Base-by-base conservation (phyloP, 768 basidiomycete genomes). In the Royoungia palumana region DNA sequence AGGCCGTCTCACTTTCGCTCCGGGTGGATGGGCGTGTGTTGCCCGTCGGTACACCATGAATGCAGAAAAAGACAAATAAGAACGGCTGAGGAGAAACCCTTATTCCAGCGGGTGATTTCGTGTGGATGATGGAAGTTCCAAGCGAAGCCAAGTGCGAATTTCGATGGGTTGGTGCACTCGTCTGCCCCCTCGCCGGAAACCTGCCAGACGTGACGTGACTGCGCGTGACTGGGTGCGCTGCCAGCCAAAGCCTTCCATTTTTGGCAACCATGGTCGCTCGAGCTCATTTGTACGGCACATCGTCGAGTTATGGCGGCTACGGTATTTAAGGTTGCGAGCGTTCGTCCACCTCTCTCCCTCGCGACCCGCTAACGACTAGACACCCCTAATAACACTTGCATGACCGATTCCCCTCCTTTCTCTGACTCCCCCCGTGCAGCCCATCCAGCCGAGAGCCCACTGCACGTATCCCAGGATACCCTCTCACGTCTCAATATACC, bases 41-140 rank as follows among this genome's bases (percentile, higher is more conserved):
- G 14, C 21, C 28, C 7, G 30, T 53, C 10, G 40, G 49, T n/a
- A 12, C 11, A 34, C 20, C 21, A 38, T 38, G 42, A 12, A 16
- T 37, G 40, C 37, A 37, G 39, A 55, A 45, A 51, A 39, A 36
- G 25, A 16, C 8, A 35, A n/a, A 34, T 38, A 49, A 57, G 53
- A 51, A 40, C 34, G 37, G 35, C 12, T 1, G 17, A 24, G 34
- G 24, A 35, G 22, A 14, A n/a, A 34, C 8, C 10, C 12, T 17
- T 36, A 21, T 20, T 49, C 54, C 47, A 7, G 46, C 22, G 57
- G 30, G 47, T 34, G 46, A 44, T 40, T 57, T 50, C 34, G 54
- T 28, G 47, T 39, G 17, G 54, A 42, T 69, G 67, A 27, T 66
- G 65, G 58, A 69, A 55, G 65, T 66, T 69, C 65, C 67, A 45